Evolutionary conservation across 2,329 filamentous ascomycete species (phyloP).

Genomic region (Cylindrodendrum hubeiense): DNA sequence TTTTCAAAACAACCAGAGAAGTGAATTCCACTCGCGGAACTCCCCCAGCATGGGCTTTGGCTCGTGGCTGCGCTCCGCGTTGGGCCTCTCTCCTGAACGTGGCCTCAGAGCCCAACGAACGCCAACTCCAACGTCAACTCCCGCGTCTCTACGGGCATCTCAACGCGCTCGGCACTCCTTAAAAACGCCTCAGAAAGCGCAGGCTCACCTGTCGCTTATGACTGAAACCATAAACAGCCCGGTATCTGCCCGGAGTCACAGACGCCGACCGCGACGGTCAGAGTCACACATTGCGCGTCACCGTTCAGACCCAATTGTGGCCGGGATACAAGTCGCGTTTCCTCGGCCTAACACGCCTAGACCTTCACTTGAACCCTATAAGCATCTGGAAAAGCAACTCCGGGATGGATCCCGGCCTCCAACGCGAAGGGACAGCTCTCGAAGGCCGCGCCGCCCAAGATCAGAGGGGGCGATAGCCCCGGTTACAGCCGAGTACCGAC

Average conservation of each 20-base stretch:
- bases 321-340: neutral
- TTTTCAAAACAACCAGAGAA: neutral
- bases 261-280: neutral
- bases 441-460: constrained; percentile 20
- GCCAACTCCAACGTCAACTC: neutral
- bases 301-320: neutral
- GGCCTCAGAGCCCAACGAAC: constrained; percentile 1
- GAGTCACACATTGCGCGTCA: neutral
- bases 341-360: constrained; percentile 21
- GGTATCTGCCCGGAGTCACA: neutral
- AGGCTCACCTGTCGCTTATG: neutral
- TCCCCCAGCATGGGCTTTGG: constrained; percentile 17
- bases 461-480: constrained; percentile 24
- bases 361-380: constrained; percentile 16
- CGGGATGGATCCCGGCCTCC: constrained; percentile 9
- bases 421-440: constrained; percentile 4
- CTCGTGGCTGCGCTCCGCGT: constrained; percentile 20
- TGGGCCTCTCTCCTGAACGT: constrained; percentile 6
- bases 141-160: constrained; percentile 1
- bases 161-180: neutral
- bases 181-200: neutral
- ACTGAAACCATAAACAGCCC: neutral
- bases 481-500: constrained; percentile 14
- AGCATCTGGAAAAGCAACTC: constrained; percentile 16
- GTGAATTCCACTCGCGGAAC: neutral